phyloP scores from a whole-genome alignment of 345 rosid species.

The Sonneratia alba region DNA sequence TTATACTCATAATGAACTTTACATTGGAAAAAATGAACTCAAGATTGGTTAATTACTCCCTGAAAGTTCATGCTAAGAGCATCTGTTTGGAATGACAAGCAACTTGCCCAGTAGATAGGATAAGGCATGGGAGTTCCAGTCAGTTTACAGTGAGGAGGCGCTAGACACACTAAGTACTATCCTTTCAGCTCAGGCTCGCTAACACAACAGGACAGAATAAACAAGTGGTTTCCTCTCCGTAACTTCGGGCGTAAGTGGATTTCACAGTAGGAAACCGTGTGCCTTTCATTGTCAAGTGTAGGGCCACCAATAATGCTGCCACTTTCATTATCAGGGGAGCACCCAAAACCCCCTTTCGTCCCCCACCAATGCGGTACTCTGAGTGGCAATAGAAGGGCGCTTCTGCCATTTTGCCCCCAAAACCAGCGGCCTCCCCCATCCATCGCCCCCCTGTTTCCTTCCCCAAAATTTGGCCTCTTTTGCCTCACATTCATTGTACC shows the following conservation, averaged over 20 bases:
- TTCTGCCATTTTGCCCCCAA: neutral
- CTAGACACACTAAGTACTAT: neutral
- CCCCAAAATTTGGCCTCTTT: neutral
- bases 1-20: no score
- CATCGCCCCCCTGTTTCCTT: neutral
- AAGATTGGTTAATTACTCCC: no score
- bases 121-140: no score
- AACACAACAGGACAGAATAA: neutral
- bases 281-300: neutral
- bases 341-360: no score
- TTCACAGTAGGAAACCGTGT: neutral
- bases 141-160: no score
- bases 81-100: no score
- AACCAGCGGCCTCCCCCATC: neutral
- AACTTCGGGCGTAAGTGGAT: neutral
- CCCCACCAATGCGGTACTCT: no score
- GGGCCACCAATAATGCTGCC: neutral
- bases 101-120: no score
- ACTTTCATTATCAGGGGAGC: neutral
- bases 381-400: neutral
- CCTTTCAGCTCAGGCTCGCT: neutral
- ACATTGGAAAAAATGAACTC: no score
- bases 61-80: no score
- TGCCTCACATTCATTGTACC: neutral
- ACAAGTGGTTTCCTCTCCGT: neutral